These are phyloP conservation scores for Didymellaceae sp. DNA, from an alignment of 2,329 filamentous ascomycete genomes.

Conservation along the genomic window DNA sequence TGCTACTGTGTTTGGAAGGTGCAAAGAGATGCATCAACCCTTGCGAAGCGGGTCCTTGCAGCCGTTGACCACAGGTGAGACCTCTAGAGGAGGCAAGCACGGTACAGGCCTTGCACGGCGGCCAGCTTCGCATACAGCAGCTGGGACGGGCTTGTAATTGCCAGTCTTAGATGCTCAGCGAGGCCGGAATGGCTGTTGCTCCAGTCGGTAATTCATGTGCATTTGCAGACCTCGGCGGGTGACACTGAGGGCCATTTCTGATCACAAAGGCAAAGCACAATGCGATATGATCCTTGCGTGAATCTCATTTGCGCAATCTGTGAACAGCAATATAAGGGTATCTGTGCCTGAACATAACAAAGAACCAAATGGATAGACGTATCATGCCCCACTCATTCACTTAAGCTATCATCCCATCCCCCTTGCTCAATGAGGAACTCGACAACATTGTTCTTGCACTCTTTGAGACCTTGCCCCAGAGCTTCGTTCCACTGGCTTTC, in stretches of 20 bases:
- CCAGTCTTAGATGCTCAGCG: no score
- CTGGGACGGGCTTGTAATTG: no score
- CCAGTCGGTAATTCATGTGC: no score
- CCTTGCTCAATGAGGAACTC: conserved; percentile 75
- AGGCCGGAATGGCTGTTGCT: no score
- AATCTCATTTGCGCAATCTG: neutral
- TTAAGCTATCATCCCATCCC: conserved; percentile 80
- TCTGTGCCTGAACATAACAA: conserved; percentile 38
- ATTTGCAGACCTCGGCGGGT: neutral
- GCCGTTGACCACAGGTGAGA: conserved; percentile 7
- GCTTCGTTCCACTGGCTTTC: conserved; percentile 91
- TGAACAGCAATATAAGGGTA: conserved; percentile 36
- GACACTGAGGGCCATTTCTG: neutral
- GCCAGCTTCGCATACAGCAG: no score
- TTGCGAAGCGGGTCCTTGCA: conserved; percentile 8
- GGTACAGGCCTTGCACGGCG: no score
- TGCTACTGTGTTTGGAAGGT: neutral
- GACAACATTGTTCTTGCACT: conserved; percentile 76
- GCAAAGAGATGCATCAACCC: conserved; percentile 3
- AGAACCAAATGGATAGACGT: conserved; percentile 24
- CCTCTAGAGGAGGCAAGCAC: conserved; percentile 8
- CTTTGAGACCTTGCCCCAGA: conserved; percentile 76
- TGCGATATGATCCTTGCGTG: neutral
- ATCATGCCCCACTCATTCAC: conserved; percentile 40
- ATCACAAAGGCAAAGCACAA: neutral